A percentile compares a stretch with the other conserved stretches of the same genome.
Evolutionary conservation across 139 green algal genomes (phyloP).

Genomic region (Eudorina sp.): DNA sequence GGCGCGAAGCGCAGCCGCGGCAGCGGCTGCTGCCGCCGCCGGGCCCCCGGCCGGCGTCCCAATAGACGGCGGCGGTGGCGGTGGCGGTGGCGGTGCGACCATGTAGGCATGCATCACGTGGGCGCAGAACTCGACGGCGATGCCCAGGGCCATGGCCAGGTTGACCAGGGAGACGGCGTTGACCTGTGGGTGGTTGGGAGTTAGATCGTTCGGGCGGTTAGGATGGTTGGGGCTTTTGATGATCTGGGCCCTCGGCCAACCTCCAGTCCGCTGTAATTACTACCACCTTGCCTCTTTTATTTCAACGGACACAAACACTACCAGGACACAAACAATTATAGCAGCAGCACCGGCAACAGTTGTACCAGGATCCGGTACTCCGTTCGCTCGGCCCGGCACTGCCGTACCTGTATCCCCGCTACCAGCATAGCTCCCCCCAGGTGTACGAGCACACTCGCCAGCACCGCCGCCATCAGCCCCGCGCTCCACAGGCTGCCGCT

Average conservation of each 20-base stretch:
- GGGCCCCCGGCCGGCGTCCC: not conserved
- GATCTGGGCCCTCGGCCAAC: too few relatives aligned
- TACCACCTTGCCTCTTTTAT: too few relatives aligned
- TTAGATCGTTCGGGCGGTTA: too few relatives aligned
- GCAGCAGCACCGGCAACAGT: too few relatives aligned
- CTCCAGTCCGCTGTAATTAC: too few relatives aligned
- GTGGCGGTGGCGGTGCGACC: constrained; percentile 13
- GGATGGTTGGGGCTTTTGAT: too few relatives aligned
- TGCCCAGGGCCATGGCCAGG: constrained; percentile 85
- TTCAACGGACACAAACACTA: too few relatives aligned
- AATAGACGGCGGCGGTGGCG: not conserved
- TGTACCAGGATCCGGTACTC: too few relatives aligned
- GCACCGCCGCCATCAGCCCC: constrained; percentile 68
- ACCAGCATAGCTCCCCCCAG: constrained; percentile 85
- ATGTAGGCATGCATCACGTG: constrained; percentile 86
- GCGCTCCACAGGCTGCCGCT: constrained; percentile 70
- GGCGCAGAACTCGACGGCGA: constrained; percentile 88
- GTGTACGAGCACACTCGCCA: constrained; percentile 82
- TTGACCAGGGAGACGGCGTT: constrained; percentile 88
- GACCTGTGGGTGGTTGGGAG: constrained; percentile 69
- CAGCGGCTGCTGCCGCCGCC: not conserved
- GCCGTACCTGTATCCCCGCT: constrained; percentile 77
- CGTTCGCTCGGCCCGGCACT: too few relatives aligned
- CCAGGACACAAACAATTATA: too few relatives aligned
- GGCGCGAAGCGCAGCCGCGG: too few relatives aligned